A percentile compares a stretch with the other conserved stretches of the same genome.
Conservation (phyloP, 352 stramenopile genomes). For the Globisporangium nagaii region DNA sequence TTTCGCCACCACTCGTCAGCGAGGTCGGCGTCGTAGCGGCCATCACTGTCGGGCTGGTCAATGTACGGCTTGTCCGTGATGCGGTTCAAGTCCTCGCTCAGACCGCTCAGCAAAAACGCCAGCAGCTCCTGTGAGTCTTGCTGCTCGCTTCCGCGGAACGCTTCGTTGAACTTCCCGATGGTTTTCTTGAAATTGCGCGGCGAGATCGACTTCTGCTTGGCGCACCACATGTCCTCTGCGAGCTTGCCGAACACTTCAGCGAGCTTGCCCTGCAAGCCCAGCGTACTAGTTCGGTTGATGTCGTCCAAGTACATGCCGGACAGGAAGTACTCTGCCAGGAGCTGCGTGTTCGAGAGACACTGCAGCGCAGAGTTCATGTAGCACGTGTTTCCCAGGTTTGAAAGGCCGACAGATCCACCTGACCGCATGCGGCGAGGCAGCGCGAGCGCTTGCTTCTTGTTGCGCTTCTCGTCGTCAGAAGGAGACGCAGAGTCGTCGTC, state of each 20-base stretch:
- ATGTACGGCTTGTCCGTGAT: constrained; percentile 97
- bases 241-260: constrained; percentile 94
- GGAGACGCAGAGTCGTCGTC: constrained; percentile 38
- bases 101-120: constrained; percentile 93
- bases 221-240: constrained; percentile 94
- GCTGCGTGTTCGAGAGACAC: constrained; percentile 94
- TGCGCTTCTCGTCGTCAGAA: constrained; percentile 50
- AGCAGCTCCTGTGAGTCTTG: constrained; percentile 98
- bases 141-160: constrained; percentile 96
- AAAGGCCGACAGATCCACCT: constrained; percentile 67
- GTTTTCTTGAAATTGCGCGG: constrained; percentile 93
- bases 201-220: constrained; percentile 90
- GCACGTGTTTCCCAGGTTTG: constrained; percentile 94
- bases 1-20: constrained; percentile 99
- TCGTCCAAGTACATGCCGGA: constrained; percentile 89
- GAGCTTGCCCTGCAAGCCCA: constrained; percentile 94
- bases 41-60: constrained; percentile 96
- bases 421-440: constrained; percentile 70
- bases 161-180: constrained; percentile 93
- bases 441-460: constrained; percentile 45
- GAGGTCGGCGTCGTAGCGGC: constrained; percentile 95
- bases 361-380: constrained; percentile 95
- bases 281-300: constrained; percentile 95
- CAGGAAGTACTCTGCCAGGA: constrained; percentile 96
- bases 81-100: constrained; percentile 98